phyloP scores from a whole-genome alignment of 345 rosid species.

The Brassica nigra region DNA sequence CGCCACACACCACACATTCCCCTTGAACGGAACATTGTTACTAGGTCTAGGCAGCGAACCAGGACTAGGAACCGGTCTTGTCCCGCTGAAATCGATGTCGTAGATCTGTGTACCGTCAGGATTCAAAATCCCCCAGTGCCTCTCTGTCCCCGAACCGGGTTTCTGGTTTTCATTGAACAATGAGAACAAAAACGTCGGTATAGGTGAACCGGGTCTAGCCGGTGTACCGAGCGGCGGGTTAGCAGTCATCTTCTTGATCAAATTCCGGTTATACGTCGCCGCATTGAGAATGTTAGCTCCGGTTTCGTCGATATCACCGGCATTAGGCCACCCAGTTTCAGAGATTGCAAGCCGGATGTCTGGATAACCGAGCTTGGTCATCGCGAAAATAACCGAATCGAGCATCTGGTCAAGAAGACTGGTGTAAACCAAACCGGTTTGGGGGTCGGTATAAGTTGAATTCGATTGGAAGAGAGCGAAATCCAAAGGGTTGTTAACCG shows the following conservation, averaged over 20 bases:
- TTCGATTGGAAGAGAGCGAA: conserved; percentile 55
- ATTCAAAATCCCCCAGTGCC: conserved; percentile 71
- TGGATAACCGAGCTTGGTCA: conserved; percentile 60
- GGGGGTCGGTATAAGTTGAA: conserved; percentile 54
- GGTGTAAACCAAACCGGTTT: conserved; percentile 53
- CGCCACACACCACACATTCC: conserved; percentile 69
- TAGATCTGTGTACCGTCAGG: conserved; percentile 52
- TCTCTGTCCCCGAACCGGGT: conserved; percentile 70
- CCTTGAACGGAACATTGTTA: conserved; percentile 56
- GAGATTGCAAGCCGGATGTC: conserved; percentile 55
- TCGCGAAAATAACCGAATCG: conserved; percentile 61
- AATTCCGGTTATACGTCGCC: conserved; percentile 73
- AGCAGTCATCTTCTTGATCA: conserved; percentile 52
- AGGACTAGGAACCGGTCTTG: conserved; percentile 29
- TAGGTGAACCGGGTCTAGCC: conserved; percentile 55
- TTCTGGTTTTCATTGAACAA: conserved; percentile 66
- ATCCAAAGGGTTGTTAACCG: conserved; percentile 46
- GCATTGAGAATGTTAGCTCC: conserved; percentile 76
- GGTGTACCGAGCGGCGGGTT: conserved; percentile 67
- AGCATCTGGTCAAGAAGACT: conserved; percentile 86
- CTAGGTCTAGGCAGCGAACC: conserved; percentile 48
- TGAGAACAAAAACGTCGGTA: conserved; percentile 69
- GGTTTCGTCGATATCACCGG: conserved; percentile 63
- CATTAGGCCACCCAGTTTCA: conserved; percentile 90
- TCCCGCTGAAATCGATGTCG: conserved; percentile 61